Evolutionary conservation across 176 grass and related monocot species (phyloP), one percentile per base, ranked within the genome.

Genomic region (Zizania latifolia): DNA sequence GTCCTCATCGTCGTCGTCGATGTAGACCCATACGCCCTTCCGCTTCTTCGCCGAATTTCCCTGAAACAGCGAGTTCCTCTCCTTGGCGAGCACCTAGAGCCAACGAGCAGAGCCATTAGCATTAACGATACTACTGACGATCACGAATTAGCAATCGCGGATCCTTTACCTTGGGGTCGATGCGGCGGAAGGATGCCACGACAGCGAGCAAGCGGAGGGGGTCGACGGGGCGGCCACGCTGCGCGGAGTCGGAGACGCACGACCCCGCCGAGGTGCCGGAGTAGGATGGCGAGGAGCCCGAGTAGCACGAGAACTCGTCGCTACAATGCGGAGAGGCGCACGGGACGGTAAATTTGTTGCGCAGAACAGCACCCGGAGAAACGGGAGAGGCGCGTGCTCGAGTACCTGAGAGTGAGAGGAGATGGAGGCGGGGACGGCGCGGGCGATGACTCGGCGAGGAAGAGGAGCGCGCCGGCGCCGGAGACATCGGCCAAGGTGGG

Each of bases 1-100:
- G 45, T 74, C 68, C 2, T 54, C 82, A 0, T 71, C 76, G 76
- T 60, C 26, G 30, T 57, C 14, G 64, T 37, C 75, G 6, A 62
- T 8, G 46, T 87, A 65, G 72, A 87, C 62, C 80, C 85, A 87
- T 26, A 87, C n/a, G 8, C 85, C 73, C 75, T 87, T 87, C 75
- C 75, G 53, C 75, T 61, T 87, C 85, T 74, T 83, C 60, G 29
- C 38, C 3, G 24, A 34, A 40, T 32, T 75, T 2, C 51, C 37
- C n/a, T 41, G 33, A 13, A 79, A 50, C 51, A 87, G 6, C 59
- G 29, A 5, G 24, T 62, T 79, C 28, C 53, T 87, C 61, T 74
- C 85, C 80, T 79, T 59, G 26, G 21, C 39, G 33, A 87, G 74
- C 53, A 74, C 80, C 85, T 87, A 39, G 16, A 83, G n/a, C 24